Conservation (phyloP, 2,329 filamentous ascomycete species). For the Verticillium nubilum region DNA sequence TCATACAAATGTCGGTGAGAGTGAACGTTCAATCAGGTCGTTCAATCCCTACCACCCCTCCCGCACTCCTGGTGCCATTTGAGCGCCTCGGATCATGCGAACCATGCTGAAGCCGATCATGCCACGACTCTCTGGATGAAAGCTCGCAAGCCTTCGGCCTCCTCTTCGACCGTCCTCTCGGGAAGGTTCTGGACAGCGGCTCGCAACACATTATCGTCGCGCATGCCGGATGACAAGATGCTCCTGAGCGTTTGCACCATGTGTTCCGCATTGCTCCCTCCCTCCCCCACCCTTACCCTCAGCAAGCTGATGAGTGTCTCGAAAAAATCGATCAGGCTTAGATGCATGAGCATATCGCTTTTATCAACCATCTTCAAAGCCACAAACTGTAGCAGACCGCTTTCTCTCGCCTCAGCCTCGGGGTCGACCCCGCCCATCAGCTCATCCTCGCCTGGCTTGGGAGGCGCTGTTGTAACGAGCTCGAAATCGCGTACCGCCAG, state of each 20-base stretch:
- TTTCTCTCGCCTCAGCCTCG: constrained; percentile 21
- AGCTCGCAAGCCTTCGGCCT: constrained; percentile 38
- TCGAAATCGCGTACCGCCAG: constrained; percentile 41
- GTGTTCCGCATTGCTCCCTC: constrained; percentile 23
- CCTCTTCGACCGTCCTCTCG: constrained; percentile 44
- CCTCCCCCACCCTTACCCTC: constrained; percentile 17
- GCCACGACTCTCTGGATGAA: constrained; percentile 38
- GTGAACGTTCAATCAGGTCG: no score
- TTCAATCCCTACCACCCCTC: no score
- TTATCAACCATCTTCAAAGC: constrained; percentile 46
- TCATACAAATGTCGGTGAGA: no score
- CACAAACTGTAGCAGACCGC: constrained; percentile 45
- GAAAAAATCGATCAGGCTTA: constrained; percentile 48
- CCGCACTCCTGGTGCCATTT: background rate
- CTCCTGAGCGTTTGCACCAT: constrained; percentile 28
- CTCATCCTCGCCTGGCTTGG: constrained; percentile 9
- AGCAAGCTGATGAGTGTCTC: constrained; percentile 44
- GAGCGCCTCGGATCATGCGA: background rate
- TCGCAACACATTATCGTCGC: constrained; percentile 30
- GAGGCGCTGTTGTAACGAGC: constrained; percentile 29
- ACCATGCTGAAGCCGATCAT: constrained; percentile 9
- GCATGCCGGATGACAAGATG: constrained; percentile 34
- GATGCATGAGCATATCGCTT: constrained; percentile 43
- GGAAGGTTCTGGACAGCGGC: constrained; percentile 35
- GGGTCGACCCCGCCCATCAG: background rate